Evolutionary conservation across 2,329 filamentous ascomycete species (phyloP), one percentile per base, ranked within the genome.

Genomic region (Microdochium trichocladiopsis): DNA sequence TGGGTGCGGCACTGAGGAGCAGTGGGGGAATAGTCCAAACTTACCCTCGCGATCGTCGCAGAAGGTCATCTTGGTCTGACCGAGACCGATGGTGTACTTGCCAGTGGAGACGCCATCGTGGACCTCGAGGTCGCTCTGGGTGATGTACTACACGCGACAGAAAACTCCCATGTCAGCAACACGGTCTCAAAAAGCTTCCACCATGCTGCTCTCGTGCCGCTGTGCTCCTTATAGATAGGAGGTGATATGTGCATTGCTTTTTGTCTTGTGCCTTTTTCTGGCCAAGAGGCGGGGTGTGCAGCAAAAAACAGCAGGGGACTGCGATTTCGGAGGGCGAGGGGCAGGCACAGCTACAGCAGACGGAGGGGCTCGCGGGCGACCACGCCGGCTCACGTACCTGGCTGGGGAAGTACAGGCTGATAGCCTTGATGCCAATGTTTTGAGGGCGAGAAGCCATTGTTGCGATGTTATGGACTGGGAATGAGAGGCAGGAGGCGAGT

Each of bases 351-450:
- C n/a, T n/a, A n/a, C 14, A 22, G 16, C 18, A n/a, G 41, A 41
- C 25, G 33, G 25, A 47, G 21, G 18, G n/a, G 33, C 16, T 28
- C 14, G 43, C 8, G 33, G 12, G 53, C 52, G 10, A 55, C 28
- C 18, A 25, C n/a, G n/a, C n/a, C n/a, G n/a, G 25, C 14, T 50
- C 36, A 73, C 84, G 58, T 73, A 93, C 89, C 84, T 93, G 89
- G 71, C 80, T 88, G 59, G 89, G 89, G 68, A 90, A 89, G 73
- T 94, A 94, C 68, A 94, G 83, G 71, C 94, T 89, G 72, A 94
- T 89, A 86, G 88, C 89, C 78, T 94, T 93, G 70, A 94, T 91
- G 80, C 89, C 89, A 72, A 94, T 86, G 75, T 93, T 93, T 72
- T 91, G 84, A 59, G 89, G 87, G 73, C 87, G 86, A 62, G 84